Evolutionary conservation across 192 early-diverging fungal genomes (phyloP).

Genomic region (Linnemannia exigua): DNA sequence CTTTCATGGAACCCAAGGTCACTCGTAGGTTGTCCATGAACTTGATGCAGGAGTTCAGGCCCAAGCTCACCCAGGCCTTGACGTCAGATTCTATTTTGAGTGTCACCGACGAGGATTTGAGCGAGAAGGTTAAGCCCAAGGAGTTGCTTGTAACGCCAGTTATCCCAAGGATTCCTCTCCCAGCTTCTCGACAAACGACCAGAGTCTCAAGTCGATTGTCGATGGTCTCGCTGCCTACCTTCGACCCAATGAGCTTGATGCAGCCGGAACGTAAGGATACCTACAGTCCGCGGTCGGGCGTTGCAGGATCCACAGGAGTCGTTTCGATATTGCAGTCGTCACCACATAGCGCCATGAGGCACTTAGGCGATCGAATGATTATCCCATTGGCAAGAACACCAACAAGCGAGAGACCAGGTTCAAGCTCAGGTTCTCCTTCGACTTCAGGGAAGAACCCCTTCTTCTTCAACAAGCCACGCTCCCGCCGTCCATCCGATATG

Average conservation of each 20-base stretch:
- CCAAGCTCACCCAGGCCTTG: conserved; percentile 25
- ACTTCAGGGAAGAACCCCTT: conserved; percentile 53
- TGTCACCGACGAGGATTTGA: conserved; percentile 35
- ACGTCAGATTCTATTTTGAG: conserved; percentile 47
- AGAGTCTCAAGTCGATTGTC: conserved; percentile 44
- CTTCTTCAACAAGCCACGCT: conserved; percentile 40
- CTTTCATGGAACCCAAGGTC: conserved; percentile 61
- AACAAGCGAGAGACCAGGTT: conserved; percentile 26
- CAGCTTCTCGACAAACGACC: conserved; percentile 29
- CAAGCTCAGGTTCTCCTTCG: conserved; percentile 18
- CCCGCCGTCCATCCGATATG: conserved; percentile 41
- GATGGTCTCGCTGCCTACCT: conserved; percentile 39
- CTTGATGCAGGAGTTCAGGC: conserved; percentile 62
- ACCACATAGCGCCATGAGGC: neutral
- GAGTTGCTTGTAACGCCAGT: neutral
- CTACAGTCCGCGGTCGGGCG: neutral
- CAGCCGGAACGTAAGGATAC: conserved; percentile 34
- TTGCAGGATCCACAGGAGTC: neutral
- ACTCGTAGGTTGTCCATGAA: conserved; percentile 67
- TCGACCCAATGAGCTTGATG: conserved; percentile 43
- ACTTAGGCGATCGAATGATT: conserved; percentile 23
- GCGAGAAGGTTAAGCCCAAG: conserved; percentile 20
- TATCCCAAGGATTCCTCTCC: conserved; percentile 35
- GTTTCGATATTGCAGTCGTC: neutral
- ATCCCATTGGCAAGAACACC: conserved; percentile 48